A percentile compares a stretch with the other conserved stretches of the same genome.
Evolutionary conservation across 139 green algal genomes (phyloP).

Genomic region (Nannochloris sp.): DNA sequence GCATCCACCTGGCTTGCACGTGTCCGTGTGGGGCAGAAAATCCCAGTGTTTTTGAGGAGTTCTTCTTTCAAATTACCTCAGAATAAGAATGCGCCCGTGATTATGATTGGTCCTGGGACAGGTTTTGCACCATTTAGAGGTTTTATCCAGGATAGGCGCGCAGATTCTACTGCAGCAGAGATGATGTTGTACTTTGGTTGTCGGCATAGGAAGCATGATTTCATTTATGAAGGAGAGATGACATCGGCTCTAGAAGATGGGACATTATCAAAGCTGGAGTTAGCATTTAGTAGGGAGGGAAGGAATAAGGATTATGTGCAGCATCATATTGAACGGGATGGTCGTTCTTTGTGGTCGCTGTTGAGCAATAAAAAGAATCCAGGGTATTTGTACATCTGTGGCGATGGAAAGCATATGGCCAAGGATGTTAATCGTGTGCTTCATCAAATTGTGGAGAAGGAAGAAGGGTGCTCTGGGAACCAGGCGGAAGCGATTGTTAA

Average conservation of each 20-base stretch:
- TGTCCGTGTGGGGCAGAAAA: background rate
- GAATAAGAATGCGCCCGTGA: constrained; percentile 52
- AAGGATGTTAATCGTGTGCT: constrained; percentile 85
- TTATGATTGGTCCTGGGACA: constrained; percentile 96
- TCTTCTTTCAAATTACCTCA: constrained; percentile 82
- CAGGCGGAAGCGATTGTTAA: constrained; percentile 68
- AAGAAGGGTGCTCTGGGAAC: constrained; percentile 30
- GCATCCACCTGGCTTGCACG: constrained; percentile 51
- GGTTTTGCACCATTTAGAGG: constrained; percentile 93
- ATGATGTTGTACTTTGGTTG: constrained; percentile 84
- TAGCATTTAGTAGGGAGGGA: constrained; percentile 64
- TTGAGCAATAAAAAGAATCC: constrained; percentile 11
- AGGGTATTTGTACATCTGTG: constrained; percentile 88
- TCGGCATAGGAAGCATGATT: constrained; percentile 61
- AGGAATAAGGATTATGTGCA: constrained; percentile 78
- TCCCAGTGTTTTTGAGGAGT: constrained; percentile 73
- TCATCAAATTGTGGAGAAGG: constrained; percentile 19
- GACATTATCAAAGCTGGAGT: constrained; percentile 54
- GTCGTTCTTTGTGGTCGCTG: constrained; percentile 26
- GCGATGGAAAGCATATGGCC: constrained; percentile 92
- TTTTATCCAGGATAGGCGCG: constrained; percentile 86
- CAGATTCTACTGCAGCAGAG: constrained; percentile 8
- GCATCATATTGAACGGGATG: constrained; percentile 63
- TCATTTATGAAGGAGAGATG: constrained; percentile 82
- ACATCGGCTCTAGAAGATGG: constrained; percentile 36